phyloP scores from a whole-genome alignment of 2,329 filamentous ascomycete species.

The Pezicula rhizophila region DNA sequence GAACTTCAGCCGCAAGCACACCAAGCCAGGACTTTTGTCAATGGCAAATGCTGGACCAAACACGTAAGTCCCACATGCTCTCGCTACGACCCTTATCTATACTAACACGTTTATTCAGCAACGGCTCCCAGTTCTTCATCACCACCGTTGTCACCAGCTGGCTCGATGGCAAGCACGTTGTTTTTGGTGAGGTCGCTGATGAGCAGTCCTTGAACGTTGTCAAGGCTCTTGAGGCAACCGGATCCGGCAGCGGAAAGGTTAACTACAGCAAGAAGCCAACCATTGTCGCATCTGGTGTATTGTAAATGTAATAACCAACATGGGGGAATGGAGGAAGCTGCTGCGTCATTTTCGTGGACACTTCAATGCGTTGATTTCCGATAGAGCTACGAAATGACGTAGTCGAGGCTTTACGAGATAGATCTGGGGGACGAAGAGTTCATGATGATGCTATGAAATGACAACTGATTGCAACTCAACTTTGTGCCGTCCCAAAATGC shows the following conservation, averaged over 20 bases:
- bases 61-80: slow-evolving; percentile 54
- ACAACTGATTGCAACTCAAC: slow-evolving; percentile 12
- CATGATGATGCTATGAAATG: slow-evolving; percentile 15
- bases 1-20: slow-evolving; percentile 79
- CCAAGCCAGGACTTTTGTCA: slow-evolving; percentile 71
- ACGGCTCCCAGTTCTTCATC: slow-evolving; percentile 97
- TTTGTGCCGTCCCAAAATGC: not conserved
- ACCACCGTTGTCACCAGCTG: slow-evolving; percentile 89
- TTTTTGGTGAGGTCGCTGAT: slow-evolving; percentile 71
- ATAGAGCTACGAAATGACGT: slow-evolving; percentile 3
- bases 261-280: slow-evolving; percentile 51
- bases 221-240: slow-evolving; percentile 56
- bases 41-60: slow-evolving; percentile 96
- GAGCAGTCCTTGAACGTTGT: slow-evolving; percentile 41
- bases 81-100: slow-evolving; percentile 34
- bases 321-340: not conserved
- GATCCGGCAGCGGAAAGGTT: slow-evolving; percentile 47
- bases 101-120: slow-evolving; percentile 56
- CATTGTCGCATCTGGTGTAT: slow-evolving; percentile 48
- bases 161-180: slow-evolving; percentile 77
- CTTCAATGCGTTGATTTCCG: not conserved
- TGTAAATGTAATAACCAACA: slow-evolving; percentile 30
- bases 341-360: not conserved
- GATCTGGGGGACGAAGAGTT: slow-evolving; percentile 18
- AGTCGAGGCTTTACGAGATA: slow-evolving; percentile 4